Percentiles rank a stretch among this genome's conserved stretches.
Conservation (phyloP, 257 asterid species). For the Solanum bulbocastanum region DNA sequence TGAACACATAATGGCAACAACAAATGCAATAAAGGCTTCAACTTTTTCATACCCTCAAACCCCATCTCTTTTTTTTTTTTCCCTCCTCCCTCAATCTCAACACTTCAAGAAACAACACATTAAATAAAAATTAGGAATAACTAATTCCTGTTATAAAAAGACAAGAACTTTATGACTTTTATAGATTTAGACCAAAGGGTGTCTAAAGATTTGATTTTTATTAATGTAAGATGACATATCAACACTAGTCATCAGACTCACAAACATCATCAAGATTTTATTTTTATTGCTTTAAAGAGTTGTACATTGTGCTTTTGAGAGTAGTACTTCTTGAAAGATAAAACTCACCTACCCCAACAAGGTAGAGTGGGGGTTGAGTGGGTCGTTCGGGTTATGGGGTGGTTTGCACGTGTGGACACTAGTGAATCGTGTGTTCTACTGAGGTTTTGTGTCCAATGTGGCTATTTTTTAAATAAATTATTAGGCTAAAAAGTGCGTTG, state of each 20-base stretch:
- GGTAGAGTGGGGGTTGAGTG: too few species aligned
- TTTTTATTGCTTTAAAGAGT: background rate
- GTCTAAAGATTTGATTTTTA: background rate
- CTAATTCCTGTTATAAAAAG: background rate
- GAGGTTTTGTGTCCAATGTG: background rate
- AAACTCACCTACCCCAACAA: background rate
- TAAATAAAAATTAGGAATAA: background rate
- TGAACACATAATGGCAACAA: slow-evolving; percentile 66
- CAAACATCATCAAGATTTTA: background rate
- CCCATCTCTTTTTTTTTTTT: slow-evolving; percentile 2
- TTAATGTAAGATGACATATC: background rate
- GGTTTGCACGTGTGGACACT: background rate
- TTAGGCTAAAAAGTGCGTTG: background rate
- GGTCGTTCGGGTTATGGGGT: background rate
- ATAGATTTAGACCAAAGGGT: background rate
- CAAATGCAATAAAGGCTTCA: slow-evolving; percentile 50
- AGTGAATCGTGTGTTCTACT: background rate
- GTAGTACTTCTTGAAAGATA: background rate
- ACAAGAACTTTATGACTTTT: background rate
- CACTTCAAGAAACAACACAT: slow-evolving; percentile 1
- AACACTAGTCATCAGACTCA: background rate
- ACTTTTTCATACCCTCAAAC: slow-evolving; percentile 33
- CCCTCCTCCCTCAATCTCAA: background rate
- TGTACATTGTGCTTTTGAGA: background rate
- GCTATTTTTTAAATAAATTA: background rate